Conservation (phyloP, 148 eudicot genomes). For the Vaccinium darrowii region DNA sequence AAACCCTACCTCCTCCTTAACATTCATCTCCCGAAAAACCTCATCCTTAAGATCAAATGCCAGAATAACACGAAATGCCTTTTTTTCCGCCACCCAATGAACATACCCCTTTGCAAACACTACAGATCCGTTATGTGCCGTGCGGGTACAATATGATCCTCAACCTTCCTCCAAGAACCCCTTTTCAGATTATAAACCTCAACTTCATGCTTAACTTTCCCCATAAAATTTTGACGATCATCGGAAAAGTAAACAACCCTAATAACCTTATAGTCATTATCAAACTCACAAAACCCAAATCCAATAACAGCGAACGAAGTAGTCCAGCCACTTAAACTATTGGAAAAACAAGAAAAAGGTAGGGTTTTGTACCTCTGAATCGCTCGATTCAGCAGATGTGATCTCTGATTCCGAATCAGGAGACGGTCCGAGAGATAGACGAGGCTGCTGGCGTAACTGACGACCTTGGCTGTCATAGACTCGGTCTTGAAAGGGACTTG, state of each 20-base stretch:
- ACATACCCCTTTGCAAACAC: background rate
- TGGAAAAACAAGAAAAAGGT: background rate
- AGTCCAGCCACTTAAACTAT: background rate
- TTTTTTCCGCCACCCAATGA: background rate
- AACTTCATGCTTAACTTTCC: background rate
- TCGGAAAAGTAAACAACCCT: background rate
- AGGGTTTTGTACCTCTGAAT: background rate
- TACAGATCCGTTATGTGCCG: background rate
- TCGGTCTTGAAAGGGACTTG: background rate
- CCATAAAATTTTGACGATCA: background rate
- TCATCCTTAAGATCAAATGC: background rate
- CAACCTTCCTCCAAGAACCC: background rate
- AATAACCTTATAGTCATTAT: background rate
- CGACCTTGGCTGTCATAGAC: background rate
- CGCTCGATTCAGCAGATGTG: background rate
- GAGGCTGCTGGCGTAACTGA: background rate
- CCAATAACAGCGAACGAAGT: background rate
- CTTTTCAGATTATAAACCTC: background rate
- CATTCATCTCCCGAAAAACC: background rate
- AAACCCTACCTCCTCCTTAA: no score
- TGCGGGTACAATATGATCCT: background rate
- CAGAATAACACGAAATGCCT: background rate
- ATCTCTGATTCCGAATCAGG: no score
- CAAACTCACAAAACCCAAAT: background rate
- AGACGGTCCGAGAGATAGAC: background rate